Base-by-base conservation (phyloP, 768 basidiomycete species). In the Dioszegia aurantiaca region DNA sequence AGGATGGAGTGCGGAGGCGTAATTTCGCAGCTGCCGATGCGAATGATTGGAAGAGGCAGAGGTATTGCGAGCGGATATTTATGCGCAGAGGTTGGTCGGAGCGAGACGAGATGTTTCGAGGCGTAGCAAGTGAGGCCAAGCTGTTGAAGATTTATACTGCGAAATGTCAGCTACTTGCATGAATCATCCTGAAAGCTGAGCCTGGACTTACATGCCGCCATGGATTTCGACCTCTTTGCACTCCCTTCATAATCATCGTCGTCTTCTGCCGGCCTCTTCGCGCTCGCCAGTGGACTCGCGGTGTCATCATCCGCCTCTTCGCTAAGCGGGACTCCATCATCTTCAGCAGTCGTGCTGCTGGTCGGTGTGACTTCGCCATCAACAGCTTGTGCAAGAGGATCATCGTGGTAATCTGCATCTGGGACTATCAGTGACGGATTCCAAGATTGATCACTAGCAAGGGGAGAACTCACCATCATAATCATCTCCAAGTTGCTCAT, bases 201-300 rank as follows among this genome's bases (percentile, higher is more conserved):
- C n/a, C n/a, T n/a, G n/a, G n/a, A 33, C 33, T 33, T 14, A 33
- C 33, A 6, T 14, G 6, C 8, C 33, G 33, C 33, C 6, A 14
- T 6, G 14, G 12, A 23, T 8, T 24, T 52, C 49, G 24, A 19
- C 27, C 19, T 6, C 31, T 24, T 52, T 8, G 11, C 28, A 36
- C 30, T 21, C 26, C 8, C 19, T 14, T 6, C 14, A 6, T 33
- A 28, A 14, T 55, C 54, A 44, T 55, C 54, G 14, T 43, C 54
- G 19, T 56, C 45, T 11, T 46, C 55, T 30, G 46, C 46, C 12
- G 14, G 26, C 27, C 46, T 10, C 46, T 47, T 47, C 8, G 27
- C 17, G n/a, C 46, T 17, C 6, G 16, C 17, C 12, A 30, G n/a
- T n/a, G 26, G 46, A 27, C 28, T 17, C 17, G 16, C 14, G 24